These are phyloP conservation scores for Gynochthodes officinalis DNA, from an alignment of 257 asterid species.

Conservation along the genomic window DNA sequence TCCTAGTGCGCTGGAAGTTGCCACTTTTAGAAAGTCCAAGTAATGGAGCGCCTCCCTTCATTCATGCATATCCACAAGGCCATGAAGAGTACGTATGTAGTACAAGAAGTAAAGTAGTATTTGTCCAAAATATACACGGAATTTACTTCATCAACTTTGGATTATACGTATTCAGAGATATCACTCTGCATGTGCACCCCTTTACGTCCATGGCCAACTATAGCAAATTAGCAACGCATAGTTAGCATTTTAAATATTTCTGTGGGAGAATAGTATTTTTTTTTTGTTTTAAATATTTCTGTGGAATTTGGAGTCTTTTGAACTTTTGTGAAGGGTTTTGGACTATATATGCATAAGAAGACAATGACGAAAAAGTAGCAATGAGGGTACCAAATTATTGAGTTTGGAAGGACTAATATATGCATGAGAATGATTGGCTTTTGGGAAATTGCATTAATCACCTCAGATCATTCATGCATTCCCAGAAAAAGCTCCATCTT, in stretches of 20 bases:
- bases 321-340: conserved; percentile 18
- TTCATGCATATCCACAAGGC: too few relatives aligned
- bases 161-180: conserved; percentile 8
- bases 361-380: conserved; percentile 16
- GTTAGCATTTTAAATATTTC: conserved; percentile 3
- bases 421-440: conserved; percentile 17
- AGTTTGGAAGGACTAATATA: conserved; percentile 12
- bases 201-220: conserved; percentile 6
- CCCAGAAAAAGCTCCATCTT: not conserved
- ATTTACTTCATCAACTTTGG: not conserved
- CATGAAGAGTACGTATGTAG: not conserved
- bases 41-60: too few relatives aligned
- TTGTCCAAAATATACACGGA: not conserved
- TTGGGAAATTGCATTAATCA: not conserved
- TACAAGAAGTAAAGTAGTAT: not conserved
- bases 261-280: conserved; percentile 21
- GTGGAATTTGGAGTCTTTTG: not conserved
- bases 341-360: conserved; percentile 19
- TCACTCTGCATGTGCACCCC: conserved; percentile 3
- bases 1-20: too few relatives aligned
- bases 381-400: conserved; percentile 13
- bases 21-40: too few relatives aligned
- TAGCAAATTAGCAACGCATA: conserved; percentile 20
- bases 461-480: conserved; percentile 3
- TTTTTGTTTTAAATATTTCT: not conserved